A percentile compares a stretch with the other conserved stretches of the same genome.
Evolutionary conservation across 139 green algal species (phyloP).

Genomic region (Chloropicon primus): DNA sequence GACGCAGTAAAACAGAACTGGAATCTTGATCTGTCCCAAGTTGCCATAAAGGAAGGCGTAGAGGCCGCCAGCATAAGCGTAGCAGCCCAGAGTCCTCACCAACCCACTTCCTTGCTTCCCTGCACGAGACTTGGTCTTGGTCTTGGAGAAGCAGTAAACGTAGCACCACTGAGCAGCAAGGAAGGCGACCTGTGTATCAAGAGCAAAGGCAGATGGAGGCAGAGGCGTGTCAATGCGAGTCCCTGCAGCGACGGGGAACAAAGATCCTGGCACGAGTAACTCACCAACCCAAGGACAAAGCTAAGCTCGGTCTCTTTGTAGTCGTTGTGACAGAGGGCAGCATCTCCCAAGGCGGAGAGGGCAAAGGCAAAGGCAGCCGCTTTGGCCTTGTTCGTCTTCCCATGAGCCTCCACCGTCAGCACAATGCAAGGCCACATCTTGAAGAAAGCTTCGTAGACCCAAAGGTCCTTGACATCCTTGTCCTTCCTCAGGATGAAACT

Average conservation of each 20-base stretch:
- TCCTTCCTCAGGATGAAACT: not conserved
- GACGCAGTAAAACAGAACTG: not conserved
- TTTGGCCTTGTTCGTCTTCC: not conserved
- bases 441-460: not conserved
- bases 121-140: not conserved
- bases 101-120: too few species aligned
- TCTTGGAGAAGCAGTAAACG: not conserved
- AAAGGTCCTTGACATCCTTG: too few species aligned
- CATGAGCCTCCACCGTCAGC: not conserved
- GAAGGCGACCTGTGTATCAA: not conserved
- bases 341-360: not conserved
- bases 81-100: too few species aligned
- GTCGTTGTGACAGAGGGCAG: not conserved
- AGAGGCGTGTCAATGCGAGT: too few species aligned
- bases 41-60: not conserved
- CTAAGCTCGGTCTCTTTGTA: not conserved
- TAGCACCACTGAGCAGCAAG: not conserved
- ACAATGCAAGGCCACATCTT: not conserved
- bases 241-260: too few species aligned
- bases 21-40: not conserved
- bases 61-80: not conserved
- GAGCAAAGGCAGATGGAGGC: not conserved
- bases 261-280: too few species aligned
- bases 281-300: not conserved
- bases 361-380: not conserved